Evolutionary conservation across 305 asterid species (phyloP), one percentile per base, ranked within the genome.

Genomic region (Solanum hybrid): DNA sequence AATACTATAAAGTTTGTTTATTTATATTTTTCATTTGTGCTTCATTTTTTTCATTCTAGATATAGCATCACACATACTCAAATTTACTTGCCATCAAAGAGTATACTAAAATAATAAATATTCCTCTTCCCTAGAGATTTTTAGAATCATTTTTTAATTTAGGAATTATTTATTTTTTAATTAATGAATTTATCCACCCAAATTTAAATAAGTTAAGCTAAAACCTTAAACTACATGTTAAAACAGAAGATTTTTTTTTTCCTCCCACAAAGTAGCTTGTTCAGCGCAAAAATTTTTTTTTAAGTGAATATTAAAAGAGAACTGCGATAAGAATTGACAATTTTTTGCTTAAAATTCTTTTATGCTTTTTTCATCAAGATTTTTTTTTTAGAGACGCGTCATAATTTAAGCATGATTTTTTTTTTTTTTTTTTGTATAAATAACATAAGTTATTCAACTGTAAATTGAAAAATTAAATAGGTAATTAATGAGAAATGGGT

Each of bases 271-370:
- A 77, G 15, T 10, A 19, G 24, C 2, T 45, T 45, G 19, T 45
- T 45, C 7, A 45, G 60, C 0, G 19, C 60, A 42, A 27, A 27
- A 27, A 27, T 27, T 27, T 27, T 27, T 27, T 27, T 27, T 8
- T 8, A 7, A 76, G 34, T 17, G 4, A 76, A 76, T 19, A 34
- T 75, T 75, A 4, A 75, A 31, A 13, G 24, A 14, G 2, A 75
- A 77, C 0, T 29, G 6, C 1, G 6, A 76, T 9, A 8, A 6
- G 1, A 15, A 32, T 0, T 17, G 2, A 2, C 0, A 5, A 77
- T 10, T 78, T 9, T 32, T 76, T 32, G 2, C 6, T 10, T 32
- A 76, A 6, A 77, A 19, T 10, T 34, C 3, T 22, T 4, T 34
- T 2, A 78, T 0, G 0, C 6, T 78, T 78, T 78, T 76, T 3